Conservation (phyloP, 495 filamentous ascomycete species). For the Penicillium nucicola region DNA sequence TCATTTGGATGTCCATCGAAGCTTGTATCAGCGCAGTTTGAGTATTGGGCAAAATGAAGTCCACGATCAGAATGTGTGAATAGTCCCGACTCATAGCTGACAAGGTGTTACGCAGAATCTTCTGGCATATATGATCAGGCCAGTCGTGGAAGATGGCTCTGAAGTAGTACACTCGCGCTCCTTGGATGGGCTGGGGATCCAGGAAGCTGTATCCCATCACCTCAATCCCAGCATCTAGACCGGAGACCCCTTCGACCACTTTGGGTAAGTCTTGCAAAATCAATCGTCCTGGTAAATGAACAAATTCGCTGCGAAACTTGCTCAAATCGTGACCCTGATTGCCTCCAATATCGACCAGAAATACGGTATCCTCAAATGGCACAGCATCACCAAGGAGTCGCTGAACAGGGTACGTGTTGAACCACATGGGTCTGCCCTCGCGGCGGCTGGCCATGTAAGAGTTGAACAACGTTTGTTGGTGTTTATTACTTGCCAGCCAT, state of each 20-base stretch:
- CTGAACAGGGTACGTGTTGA: constrained; percentile 34
- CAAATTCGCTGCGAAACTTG: constrained; percentile 19
- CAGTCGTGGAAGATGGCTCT: constrained; percentile 48
- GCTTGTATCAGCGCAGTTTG: constrained; percentile 30
- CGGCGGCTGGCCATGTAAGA: constrained; percentile 40
- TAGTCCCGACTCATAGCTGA: constrained; percentile 33
- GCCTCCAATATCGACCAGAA: constrained; percentile 42
- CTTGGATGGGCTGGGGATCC: constrained; percentile 32
- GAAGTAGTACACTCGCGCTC: constrained; percentile 40
- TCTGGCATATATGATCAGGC: constrained; percentile 36
- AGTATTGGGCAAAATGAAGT: constrained; percentile 38
- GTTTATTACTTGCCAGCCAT: constrained; percentile 29
- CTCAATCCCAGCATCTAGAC: constrained; percentile 18
- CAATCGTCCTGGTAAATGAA: constrained; percentile 19
- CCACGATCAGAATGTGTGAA: constrained; percentile 37
- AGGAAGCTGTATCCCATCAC: constrained; percentile 35
- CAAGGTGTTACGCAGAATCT: constrained; percentile 34
- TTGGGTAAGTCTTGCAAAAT: constrained; percentile 34
- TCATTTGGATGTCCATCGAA: constrained; percentile 44
- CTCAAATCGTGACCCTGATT: constrained; percentile 40
- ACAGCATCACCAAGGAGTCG: constrained; percentile 16
- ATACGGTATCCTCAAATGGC: constrained; percentile 26
- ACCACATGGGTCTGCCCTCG: constrained; percentile 33
- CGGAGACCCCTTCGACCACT: constrained; percentile 19
- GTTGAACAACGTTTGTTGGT: constrained; percentile 35